Percentiles rank a stretch among this genome's conserved stretches.
Conservation (phyloP, 1,139 yeast species). For the Geotrichum phurueaensis region DNA sequence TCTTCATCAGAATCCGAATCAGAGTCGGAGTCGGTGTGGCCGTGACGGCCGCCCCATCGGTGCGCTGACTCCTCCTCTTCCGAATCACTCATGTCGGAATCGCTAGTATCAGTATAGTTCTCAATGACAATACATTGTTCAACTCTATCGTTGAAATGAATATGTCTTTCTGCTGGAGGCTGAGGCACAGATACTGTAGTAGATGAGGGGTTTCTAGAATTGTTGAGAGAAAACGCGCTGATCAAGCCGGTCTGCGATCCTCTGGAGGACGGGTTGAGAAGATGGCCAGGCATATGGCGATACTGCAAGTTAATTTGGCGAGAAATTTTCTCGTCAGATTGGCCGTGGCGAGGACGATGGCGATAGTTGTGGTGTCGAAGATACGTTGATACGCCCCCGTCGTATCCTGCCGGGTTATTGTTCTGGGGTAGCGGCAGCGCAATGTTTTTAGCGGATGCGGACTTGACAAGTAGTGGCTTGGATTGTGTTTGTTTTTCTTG, state of each 20-base stretch:
- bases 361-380: slow-evolving; percentile 38
- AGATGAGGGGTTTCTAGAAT: background rate
- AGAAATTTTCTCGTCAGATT: slow-evolving; percentile 32
- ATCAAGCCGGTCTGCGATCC: background rate
- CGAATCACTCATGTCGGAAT: slow-evolving; percentile 34
- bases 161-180: slow-evolving; percentile 43
- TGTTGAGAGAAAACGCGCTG: slow-evolving; percentile 10
- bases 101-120: slow-evolving; percentile 39
- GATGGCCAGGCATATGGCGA: slow-evolving; percentile 19
- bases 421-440: background rate
- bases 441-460: slow-evolving; percentile 17
- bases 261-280: background rate
- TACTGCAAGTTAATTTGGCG: slow-evolving; percentile 34
- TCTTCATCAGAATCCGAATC: slow-evolving; percentile 42
- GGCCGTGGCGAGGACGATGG: slow-evolving; percentile 31
- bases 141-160: slow-evolving; percentile 88
- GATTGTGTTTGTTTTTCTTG: background rate
- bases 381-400: slow-evolving; percentile 26
- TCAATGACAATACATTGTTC: slow-evolving; percentile 83
- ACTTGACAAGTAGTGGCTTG: slow-evolving; percentile 11
- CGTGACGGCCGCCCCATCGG: slow-evolving; percentile 3
- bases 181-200: slow-evolving; percentile 21
- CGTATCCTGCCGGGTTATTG: slow-evolving; percentile 6
- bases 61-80: slow-evolving; percentile 31
- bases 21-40: slow-evolving; percentile 30